Base-by-base conservation (phyloP, 345 rosid genomes). In the Anacardium occidentale region DNA sequence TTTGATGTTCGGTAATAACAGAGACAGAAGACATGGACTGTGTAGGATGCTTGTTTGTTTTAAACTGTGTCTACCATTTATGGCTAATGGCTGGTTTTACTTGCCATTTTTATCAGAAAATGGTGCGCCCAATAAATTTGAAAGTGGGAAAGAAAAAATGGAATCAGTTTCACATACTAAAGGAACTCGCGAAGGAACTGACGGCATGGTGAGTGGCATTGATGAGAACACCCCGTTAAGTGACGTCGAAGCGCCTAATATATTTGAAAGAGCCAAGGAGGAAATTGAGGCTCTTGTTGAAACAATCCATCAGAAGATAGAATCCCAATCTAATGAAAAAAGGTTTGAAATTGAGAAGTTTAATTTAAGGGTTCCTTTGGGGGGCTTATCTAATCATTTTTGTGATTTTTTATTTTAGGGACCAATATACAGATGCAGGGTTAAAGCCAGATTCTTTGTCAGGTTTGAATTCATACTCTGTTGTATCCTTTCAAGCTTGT, bases 231-330 rank as follows among this genome's bases (percentile, higher is more conserved):
- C 85, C 25, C 74, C 74, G 11, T 10, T 76, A 62, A 59, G 63
- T 10, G 83, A 82, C 48, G 32, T 29, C 32, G 3, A 29, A 29
- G 32, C 32, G 32, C 32, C 32, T 29, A 29, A 29, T 29, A 29
- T 29, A 79, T 83, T 87, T 12, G 88, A 87, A 61, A 68, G 88
- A 79, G 90, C 83, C 0, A 84, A 86, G 83, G 92, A 90, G 64
- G 92, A 89, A 84, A 75, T 85, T 25, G 88, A 89, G 50, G 91
- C 94, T 60, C 80, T 88, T 55, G 72, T 81, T 73, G 85, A 87
- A 2, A 66, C 83, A 12, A 68, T 86, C 68, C 84, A 87, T 75
- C 71, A 63, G 25, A 75, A 80, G 64, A 66, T 72, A 70, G 79
- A 75, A 14, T 68, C 78, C 60, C 77, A 61, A 7, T 26, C 64